Conservation (phyloP, 306 rosid genomes). For the Crotalaria pallida region DNA sequence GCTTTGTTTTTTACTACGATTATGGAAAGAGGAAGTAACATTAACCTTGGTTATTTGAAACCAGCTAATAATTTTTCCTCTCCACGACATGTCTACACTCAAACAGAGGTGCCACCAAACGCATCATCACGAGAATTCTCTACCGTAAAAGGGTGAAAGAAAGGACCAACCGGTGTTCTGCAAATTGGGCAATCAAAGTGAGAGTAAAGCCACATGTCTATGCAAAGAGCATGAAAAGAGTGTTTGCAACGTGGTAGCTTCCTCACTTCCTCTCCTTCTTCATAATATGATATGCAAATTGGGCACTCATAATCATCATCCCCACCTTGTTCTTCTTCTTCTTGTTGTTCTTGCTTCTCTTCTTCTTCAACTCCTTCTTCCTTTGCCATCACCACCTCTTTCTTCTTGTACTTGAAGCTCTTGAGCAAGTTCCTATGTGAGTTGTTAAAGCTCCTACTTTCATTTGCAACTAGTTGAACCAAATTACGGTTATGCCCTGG, state of each 20-base stretch:
- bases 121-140: conserved; percentile 34
- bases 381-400: conserved; percentile 29
- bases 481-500: not conserved
- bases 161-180: conserved; percentile 44
- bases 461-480: not conserved
- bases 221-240: conserved; percentile 67
- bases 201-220: conserved; percentile 91
- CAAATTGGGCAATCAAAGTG: conserved; percentile 93
- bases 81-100: not conserved
- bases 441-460: conserved; percentile 23
- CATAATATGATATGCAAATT: conserved; percentile 70
- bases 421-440: conserved; percentile 30
- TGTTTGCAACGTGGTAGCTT: conserved; percentile 73
- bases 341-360: not conserved
- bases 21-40: too few species aligned
- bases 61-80: too few species aligned
- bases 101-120: not conserved
- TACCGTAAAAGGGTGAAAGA: conserved; percentile 12
- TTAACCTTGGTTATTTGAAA: too few species aligned
- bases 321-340: not conserved
- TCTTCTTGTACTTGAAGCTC: conserved; percentile 83
- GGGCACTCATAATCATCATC: conserved; percentile 54
- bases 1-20: too few species aligned
- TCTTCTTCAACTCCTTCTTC: not conserved
- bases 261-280: conserved; percentile 85